These are phyloP conservation scores for Rhizopogon vulgaris DNA, from an alignment of 768 basidiomycete species.

Conservation along the genomic window DNA sequence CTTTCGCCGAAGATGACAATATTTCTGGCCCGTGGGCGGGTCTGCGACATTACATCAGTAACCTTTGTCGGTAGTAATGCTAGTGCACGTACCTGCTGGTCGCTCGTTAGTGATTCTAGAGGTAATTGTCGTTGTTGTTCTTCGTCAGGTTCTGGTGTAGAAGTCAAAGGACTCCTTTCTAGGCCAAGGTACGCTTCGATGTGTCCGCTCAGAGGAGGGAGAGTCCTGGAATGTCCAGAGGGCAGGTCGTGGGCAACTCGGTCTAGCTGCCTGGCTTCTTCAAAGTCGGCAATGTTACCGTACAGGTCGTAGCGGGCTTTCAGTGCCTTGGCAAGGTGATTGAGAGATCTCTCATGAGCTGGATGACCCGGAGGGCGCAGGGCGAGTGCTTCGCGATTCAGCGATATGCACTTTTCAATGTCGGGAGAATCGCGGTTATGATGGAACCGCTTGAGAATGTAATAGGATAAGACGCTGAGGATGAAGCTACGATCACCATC, in stretches of 20 bases:
- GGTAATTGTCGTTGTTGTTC: too few species aligned
- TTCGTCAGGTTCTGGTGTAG: too few species aligned
- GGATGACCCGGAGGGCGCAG: conserved; percentile 31
- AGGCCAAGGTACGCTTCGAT: too few species aligned
- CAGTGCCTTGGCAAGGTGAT: conserved; percentile 10
- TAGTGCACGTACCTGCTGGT: too few species aligned
- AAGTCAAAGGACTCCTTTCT: too few species aligned
- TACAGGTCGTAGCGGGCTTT: conserved; percentile 12
- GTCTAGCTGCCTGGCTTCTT: conserved; percentile 16
- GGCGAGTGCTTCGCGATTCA: conserved; percentile 20
- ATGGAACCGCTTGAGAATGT: neutral
- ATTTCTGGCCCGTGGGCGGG: neutral
- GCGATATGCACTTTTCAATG: neutral
- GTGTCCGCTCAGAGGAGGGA: too few species aligned
- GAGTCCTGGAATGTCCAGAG: too few species aligned
- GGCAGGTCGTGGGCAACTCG: too few species aligned
- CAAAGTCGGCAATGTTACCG: conserved; percentile 14
- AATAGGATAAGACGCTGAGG: neutral
- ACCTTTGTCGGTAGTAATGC: too few species aligned
- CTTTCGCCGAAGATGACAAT: conserved; percentile 20
- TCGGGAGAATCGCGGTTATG: neutral
- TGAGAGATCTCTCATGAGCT: conserved; percentile 2
- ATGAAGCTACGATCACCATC: neutral
- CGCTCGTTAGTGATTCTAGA: too few species aligned
- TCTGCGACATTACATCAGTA: neutral